Evolutionary conservation across 805 yeast genomes (phyloP).

Genomic region (Wickerhamiella nectarea): DNA sequence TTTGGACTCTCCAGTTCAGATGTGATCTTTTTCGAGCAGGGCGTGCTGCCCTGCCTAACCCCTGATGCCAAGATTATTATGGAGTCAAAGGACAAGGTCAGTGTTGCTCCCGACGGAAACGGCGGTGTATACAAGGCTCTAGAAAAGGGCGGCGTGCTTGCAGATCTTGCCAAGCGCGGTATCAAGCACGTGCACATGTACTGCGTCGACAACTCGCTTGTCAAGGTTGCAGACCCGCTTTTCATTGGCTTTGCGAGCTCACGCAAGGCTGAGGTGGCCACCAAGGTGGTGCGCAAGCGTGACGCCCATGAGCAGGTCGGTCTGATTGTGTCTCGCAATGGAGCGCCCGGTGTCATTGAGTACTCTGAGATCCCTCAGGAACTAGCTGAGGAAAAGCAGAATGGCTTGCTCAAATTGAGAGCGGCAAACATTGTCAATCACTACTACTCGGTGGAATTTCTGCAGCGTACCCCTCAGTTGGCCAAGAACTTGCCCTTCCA

Average conservation of each 20-base stretch:
- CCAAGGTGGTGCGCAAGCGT: constrained; percentile 89
- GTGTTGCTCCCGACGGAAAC: constrained; percentile 93
- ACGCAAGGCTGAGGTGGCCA: constrained; percentile 59
- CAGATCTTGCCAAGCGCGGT: constrained; percentile 53
- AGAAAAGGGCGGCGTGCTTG: constrained; percentile 44
- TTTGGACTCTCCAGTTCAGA: constrained; percentile 57
- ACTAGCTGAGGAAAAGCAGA: constrained; percentile 53
- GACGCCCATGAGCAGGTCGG: constrained; percentile 85
- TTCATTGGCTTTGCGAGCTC: constrained; percentile 73
- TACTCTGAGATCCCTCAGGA: constrained; percentile 78
- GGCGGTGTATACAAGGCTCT: constrained; percentile 92
- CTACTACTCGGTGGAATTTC: constrained; percentile 73
- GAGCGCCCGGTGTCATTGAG: constrained; percentile 80
- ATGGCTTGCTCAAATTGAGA: constrained; percentile 50
- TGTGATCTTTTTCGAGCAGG: constrained; percentile 80
- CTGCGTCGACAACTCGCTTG: constrained; percentile 90
- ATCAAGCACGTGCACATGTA: constrained; percentile 89
- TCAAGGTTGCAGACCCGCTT: constrained; percentile 84
- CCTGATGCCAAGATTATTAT: constrained; percentile 60
- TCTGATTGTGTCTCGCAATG: constrained; percentile 50
- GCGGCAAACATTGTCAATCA: constrained; percentile 98
- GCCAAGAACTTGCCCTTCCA: constrained; percentile 75
- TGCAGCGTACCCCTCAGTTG: constrained; percentile 43
- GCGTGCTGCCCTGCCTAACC: constrained; percentile 82
- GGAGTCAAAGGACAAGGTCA: constrained; percentile 39